A percentile compares a stretch with the other conserved stretches of the same genome.
Evolutionary conservation across 1,139 yeast species (phyloP).

Genomic region (Scheffersomyces stambukii): DNA sequence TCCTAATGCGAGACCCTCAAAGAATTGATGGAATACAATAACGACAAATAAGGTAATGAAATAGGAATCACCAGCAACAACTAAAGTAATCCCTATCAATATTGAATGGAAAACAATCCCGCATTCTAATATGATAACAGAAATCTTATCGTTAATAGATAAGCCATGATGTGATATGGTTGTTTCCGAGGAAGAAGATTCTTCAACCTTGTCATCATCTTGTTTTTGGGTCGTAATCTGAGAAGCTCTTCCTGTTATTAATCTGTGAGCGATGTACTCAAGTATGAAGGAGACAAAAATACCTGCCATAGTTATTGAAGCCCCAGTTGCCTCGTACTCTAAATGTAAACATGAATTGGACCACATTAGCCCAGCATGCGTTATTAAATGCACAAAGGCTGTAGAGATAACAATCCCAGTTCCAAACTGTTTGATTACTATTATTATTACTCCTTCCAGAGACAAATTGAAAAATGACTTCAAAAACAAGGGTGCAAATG

Average conservation of each 20-base stretch:
- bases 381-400: conserved; percentile 30
- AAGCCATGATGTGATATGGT: conserved; percentile 7
- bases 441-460: conserved; percentile 24
- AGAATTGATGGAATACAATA: conserved; percentile 38
- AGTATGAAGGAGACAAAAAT: conserved; percentile 28
- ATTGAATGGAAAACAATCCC: conserved; percentile 44
- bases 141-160: conserved; percentile 10
- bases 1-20: conserved; percentile 41
- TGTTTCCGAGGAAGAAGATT: conserved; percentile 5
- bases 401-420: conserved; percentile 35
- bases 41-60: conserved; percentile 35
- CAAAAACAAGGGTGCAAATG: conserved; percentile 28
- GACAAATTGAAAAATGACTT: conserved; percentile 16
- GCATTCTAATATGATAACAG: conserved; percentile 30
- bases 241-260: conserved; percentile 8
- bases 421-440: conserved; percentile 26
- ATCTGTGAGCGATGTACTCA: conserved; percentile 24
- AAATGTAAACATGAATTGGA: conserved; percentile 19
- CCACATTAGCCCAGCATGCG: conserved; percentile 28
- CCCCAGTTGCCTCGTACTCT: conserved; percentile 24
- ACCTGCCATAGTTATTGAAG: conserved; percentile 33
- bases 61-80: conserved; percentile 32
- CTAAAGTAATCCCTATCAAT: conserved; percentile 35
- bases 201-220: conserved; percentile 4
- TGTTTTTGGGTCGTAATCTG: conserved; percentile 1